Evolutionary conservation across 306 rosid species (phyloP).

Genomic region (cucumber (Cucumis sativus)): DNA sequence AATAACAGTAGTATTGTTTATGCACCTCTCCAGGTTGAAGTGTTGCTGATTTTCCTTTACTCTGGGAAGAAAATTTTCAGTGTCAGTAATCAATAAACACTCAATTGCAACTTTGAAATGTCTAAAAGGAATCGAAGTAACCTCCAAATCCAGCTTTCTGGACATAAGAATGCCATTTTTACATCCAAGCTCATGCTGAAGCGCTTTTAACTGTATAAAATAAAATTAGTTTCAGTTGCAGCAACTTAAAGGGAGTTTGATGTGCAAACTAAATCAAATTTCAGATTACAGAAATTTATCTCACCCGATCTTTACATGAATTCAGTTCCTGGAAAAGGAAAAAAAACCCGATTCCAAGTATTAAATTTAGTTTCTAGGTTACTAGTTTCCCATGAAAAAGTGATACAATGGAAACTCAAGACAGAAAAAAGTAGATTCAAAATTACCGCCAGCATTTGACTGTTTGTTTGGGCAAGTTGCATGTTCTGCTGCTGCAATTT

Average conservation of each 20-base stretch:
- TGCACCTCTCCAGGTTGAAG: constrained; percentile 16
- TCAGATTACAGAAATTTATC: constrained; percentile 15
- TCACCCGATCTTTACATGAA: constrained; percentile 61
- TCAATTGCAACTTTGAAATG: not conserved
- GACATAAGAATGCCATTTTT: constrained; percentile 49
- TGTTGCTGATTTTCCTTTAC: constrained; percentile 16
- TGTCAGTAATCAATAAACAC: not conserved
- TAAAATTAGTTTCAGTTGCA: constrained; percentile 3
- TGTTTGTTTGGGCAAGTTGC: constrained; percentile 59
- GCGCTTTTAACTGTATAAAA: constrained; percentile 41
- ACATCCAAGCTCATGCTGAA: constrained; percentile 65
- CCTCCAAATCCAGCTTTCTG: constrained; percentile 35
- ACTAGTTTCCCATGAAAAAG: not conserved
- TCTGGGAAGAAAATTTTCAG: constrained; percentile 12
- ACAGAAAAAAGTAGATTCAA: not conserved
- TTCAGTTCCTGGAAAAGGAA: constrained; percentile 55
- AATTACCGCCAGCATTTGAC: constrained; percentile 54
- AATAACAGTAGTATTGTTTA: constrained; percentile 22
- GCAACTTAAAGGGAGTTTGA: not conserved
- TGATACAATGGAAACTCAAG: not conserved
- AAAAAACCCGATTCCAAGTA: not conserved
- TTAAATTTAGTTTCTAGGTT: not conserved
- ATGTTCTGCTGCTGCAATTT: constrained; percentile 54
- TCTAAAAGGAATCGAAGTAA: constrained; percentile 21
- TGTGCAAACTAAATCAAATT: constrained; percentile 9